phyloP scores from a whole-genome alignment of 2,329 filamentous ascomycete genomes.

The Trichoderma koningiopsis region DNA sequence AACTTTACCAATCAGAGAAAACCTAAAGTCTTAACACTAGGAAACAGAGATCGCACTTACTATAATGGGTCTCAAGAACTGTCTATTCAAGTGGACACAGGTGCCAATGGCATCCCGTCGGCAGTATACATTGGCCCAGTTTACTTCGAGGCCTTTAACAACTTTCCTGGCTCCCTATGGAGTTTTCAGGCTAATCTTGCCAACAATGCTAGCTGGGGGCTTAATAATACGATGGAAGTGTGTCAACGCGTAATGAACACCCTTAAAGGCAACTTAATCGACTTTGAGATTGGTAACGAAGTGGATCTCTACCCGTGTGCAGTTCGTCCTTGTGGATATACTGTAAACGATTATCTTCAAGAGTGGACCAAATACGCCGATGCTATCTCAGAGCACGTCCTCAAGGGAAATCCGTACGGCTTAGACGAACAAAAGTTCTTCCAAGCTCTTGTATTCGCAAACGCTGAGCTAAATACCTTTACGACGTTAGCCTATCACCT shows the following conservation, averaged over 20 bases:
- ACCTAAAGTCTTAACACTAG: not conserved
- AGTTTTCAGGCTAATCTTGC: conserved; percentile 12
- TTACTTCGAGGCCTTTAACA: conserved; percentile 13
- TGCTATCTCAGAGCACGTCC: not conserved
- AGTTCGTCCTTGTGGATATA: conserved; percentile 3
- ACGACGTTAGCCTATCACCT: not conserved
- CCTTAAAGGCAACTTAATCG: not conserved
- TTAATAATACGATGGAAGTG: conserved; percentile 12
- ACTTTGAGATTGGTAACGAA: conserved; percentile 14
- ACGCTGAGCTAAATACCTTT: not conserved
- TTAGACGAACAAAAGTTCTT: conserved; percentile 7
- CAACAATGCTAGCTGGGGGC: conserved; percentile 15
- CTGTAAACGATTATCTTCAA: not conserved
- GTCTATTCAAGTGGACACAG: not conserved
- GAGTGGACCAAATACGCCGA: conserved; percentile 5
- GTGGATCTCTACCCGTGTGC: conserved; percentile 13
- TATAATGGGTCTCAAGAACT: conserved; percentile 1
- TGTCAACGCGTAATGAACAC: not conserved
- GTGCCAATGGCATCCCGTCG: conserved; percentile 10
- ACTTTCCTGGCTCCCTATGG: conserved; percentile 5
- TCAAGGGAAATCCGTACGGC: conserved; percentile 1
- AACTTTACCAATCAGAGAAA: too few relatives aligned
- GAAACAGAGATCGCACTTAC: conserved; percentile 1
- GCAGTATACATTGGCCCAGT: conserved; percentile 4
- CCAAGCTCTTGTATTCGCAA: conserved; percentile 12